Conservation (phyloP, 495 filamentous ascomycete genomes). For the Staphylotrichum tortipilum region DNA sequence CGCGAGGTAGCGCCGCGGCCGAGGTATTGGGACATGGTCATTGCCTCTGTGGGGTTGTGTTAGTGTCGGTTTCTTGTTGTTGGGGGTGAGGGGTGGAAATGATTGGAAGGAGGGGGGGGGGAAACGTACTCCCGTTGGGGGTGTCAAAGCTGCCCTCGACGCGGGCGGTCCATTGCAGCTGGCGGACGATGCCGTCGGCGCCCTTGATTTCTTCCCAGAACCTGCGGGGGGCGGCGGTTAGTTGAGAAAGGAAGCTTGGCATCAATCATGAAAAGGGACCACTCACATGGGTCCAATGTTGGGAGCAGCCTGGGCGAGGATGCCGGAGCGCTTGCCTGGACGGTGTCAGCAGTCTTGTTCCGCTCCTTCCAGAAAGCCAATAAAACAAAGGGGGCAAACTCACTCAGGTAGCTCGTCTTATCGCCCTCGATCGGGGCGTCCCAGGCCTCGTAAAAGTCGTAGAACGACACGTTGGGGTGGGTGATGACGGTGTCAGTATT, state of each 20-base stretch:
- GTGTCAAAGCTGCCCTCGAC: constrained; percentile 46
- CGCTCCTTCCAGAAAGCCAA: too few species aligned
- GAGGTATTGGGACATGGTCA: constrained; percentile 59
- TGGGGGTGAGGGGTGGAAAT: not conserved
- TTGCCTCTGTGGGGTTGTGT: constrained; percentile 29
- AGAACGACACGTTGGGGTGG: constrained; percentile 51
- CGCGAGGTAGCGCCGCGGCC: constrained; percentile 54
- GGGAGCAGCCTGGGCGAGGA: constrained; percentile 62
- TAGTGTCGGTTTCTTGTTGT: too few species aligned
- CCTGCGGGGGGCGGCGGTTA: constrained; percentile 17
- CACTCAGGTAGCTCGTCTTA: constrained; percentile 27
- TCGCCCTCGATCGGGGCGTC: constrained; percentile 33
- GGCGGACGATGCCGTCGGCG: constrained; percentile 54
- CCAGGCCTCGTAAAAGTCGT: constrained; percentile 58
- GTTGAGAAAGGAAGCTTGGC: not conserved
- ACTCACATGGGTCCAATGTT: constrained; percentile 51
- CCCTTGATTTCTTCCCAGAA: constrained; percentile 53
- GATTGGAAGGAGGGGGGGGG: too few species aligned
- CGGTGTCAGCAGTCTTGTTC: constrained; percentile 10
- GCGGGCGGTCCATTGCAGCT: constrained; percentile 57
- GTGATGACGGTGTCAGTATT: constrained; percentile 61
- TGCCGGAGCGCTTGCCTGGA: constrained; percentile 45
- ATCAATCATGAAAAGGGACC: not conserved
- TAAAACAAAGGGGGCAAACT: not conserved
- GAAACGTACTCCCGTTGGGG: constrained; percentile 28